Base-by-base conservation (phyloP, 129 eudicot genomes). In the Tagetes patula region DNA sequence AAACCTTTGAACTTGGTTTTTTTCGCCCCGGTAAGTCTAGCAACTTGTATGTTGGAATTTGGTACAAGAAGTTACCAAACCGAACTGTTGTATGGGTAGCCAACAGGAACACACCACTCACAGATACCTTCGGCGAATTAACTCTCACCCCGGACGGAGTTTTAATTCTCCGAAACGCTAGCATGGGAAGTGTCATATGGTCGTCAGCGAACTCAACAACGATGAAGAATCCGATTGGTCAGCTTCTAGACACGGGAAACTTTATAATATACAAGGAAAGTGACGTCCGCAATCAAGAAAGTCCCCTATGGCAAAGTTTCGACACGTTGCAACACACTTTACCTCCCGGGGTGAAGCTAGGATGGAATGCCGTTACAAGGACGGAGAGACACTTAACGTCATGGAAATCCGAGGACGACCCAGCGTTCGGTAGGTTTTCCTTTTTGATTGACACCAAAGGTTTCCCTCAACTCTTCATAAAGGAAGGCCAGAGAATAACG, bases 1-100 rank as follows among this genome's bases (percentile, higher is more conserved):
- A 71, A 72, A 70, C 69, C 32, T 81, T 70, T 47, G 84, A 81
- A 30, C 81, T 80, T 39, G 84, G 76, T 27, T 80, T 80, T 76
- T 80, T 80, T 70, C 50, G 34, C 6, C 80, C 84, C 37, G 76
- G 76, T 60, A 74, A 71, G 53, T 63, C 63, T 3, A 14, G 8
- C 10, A 70, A 70, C 38, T 7, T 13, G 6, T 70, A 54, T 3
- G 32, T 70, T 47, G 48, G 64, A 7, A 50, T 36, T n/a, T 70
- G 75, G 84, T 80, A 74, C 46, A 67, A 73, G 55, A 73, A 20
- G 1, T 31, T 62, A 34, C 13, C 65, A 4, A 68, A 12, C 53
- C 13, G 4, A 37, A 54, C 46, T 1, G 46, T 70, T 13, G 61
- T 50, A 12, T 70, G 74, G 74, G 74, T 70, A 11, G 74, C 64